Conservation (phyloP, 225 moss, liverwort and hornwort genomes). For the Physcomitrium patens region DNA sequence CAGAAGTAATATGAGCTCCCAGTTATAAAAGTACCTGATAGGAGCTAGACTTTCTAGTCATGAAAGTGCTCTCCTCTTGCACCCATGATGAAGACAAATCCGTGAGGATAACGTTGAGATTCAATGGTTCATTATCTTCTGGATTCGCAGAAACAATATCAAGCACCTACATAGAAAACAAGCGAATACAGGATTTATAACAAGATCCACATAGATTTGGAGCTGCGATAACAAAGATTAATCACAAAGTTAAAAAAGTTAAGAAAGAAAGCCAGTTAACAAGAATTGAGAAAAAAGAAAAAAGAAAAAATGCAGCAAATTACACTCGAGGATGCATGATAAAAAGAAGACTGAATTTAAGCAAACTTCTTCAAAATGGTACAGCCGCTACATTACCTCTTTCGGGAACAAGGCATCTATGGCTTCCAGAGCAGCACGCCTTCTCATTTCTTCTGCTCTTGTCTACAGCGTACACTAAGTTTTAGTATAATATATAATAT, state of each 20-base stretch:
- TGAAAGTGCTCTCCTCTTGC: constrained; percentile 43
- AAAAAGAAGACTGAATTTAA: constrained; percentile 6
- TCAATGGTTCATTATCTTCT: constrained; percentile 56
- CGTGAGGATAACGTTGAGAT: constrained; percentile 60
- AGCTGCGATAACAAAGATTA: background rate
- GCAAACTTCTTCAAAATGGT: background rate
- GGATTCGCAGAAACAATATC: constrained; percentile 54
- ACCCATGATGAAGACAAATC: constrained; percentile 72
- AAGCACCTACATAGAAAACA: constrained; percentile 50
- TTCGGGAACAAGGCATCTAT: constrained; percentile 63
- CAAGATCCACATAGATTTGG: background rate
- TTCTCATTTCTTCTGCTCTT: constrained; percentile 52
- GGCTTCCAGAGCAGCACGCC: constrained; percentile 54
- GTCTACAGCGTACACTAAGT: constrained; percentile 36
- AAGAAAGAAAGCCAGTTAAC: background rate
- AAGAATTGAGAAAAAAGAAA: background rate
- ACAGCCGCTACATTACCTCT: constrained; percentile 41
- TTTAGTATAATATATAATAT: constrained; percentile 13
- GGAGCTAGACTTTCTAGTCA: constrained; percentile 31
- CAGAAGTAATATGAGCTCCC: constrained; percentile 1
- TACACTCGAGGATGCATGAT: constrained; percentile 8
- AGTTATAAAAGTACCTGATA: constrained; percentile 41
- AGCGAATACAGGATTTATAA: constrained; percentile 16
- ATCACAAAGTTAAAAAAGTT: constrained; percentile 7
- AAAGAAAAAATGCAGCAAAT: background rate